Base-by-base conservation (phyloP, 306 rosid genomes). In the Potentilla sterilis region DNA sequence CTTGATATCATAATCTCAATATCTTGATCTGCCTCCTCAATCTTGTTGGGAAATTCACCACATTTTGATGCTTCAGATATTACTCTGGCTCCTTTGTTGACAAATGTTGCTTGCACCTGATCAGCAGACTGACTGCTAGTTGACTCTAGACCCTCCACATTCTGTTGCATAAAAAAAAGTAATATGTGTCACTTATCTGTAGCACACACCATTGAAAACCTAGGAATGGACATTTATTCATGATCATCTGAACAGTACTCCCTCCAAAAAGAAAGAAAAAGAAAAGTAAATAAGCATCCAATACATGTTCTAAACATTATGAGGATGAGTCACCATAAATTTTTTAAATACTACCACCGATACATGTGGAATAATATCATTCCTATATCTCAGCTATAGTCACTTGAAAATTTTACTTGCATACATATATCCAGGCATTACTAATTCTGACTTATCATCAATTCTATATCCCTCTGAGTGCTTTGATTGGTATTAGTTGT, bases 151-250 rank as follows among this genome's bases (percentile, higher is more conserved):
- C 75, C 86, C 54, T 84, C 83, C 32, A 4, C 73, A 44, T 74
- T 24, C 93, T 90, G 86, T 62, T 59, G 35, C 72, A 84, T 37
- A 78, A 77, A 37, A 82, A 59, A 41, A 74, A n/a, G 47, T 76
- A 22, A 86, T n/a, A 42, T 78, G 54, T 8, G 24, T 42, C 47
- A 77, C 24, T 18, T 38, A n/a, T 40, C 7, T 43, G 21, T 11
- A 48, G 63, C 34, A 48, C 58, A 55, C 24, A 40, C 28, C 52
- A 35, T 28, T 10, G 28, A 41, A 77, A 41, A 28, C 68, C 57
- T 22, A 35, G 1, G 44, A 21, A 43, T 1, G 22, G 51, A 49
- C 22, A 74, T 61, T 32, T 38, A 24, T 44, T 42, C 16, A 16
- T 22, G 38, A 21, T 24, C 24, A 8, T 8, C 32, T 55, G 14